Percentiles rank a stretch among this genome's conserved stretches.
Conservation (phyloP, 2,329 filamentous ascomycete species). For the Westerdykella ornata region DNA sequence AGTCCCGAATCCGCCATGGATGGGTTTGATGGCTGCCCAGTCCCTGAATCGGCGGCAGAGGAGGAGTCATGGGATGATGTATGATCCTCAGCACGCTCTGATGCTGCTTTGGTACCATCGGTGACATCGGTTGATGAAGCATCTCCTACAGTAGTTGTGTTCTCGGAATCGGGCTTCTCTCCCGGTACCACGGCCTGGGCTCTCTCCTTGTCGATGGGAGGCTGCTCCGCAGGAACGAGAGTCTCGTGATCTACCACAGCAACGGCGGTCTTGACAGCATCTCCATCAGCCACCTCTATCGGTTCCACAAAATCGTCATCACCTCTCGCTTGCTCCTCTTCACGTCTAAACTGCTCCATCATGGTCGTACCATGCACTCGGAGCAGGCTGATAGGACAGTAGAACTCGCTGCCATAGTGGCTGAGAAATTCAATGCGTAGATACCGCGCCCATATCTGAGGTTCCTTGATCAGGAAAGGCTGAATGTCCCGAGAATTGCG, state of each 20-base stretch:
- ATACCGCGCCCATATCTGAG: slow-evolving; percentile 92
- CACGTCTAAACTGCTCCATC: slow-evolving; percentile 88
- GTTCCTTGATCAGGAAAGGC: slow-evolving; percentile 87
- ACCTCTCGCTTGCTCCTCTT: slow-evolving; percentile 59
- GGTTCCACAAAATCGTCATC: slow-evolving; percentile 59
- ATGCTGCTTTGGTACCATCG: too few species aligned
- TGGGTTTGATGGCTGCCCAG: slow-evolving; percentile 1
- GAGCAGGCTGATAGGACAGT: slow-evolving; percentile 85
- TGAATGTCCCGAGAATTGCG: slow-evolving; percentile 91
- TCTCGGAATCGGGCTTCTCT: slow-evolving; percentile 2
- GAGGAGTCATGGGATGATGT: not conserved
- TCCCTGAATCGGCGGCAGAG: not conserved
- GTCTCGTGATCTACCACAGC: slow-evolving; percentile 23
- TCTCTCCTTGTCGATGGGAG: slow-evolving; percentile 14
- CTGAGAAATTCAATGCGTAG: slow-evolving; percentile 83
- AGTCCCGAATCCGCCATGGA: not conserved
- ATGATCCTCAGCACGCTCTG: not conserved
- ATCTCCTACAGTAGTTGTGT: not conserved
- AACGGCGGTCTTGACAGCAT: slow-evolving; percentile 34
- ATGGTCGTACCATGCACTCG: slow-evolving; percentile 90
- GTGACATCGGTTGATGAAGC: not conserved
- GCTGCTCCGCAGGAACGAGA: slow-evolving; percentile 13
- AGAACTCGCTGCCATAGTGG: slow-evolving; percentile 95
- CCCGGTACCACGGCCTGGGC: slow-evolving; percentile 1
- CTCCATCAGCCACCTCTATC: slow-evolving; percentile 39